phyloP scores from a whole-genome alignment of 1,284 basidiomycete genomes.

The Fomitopsis schrenkii region DNA sequence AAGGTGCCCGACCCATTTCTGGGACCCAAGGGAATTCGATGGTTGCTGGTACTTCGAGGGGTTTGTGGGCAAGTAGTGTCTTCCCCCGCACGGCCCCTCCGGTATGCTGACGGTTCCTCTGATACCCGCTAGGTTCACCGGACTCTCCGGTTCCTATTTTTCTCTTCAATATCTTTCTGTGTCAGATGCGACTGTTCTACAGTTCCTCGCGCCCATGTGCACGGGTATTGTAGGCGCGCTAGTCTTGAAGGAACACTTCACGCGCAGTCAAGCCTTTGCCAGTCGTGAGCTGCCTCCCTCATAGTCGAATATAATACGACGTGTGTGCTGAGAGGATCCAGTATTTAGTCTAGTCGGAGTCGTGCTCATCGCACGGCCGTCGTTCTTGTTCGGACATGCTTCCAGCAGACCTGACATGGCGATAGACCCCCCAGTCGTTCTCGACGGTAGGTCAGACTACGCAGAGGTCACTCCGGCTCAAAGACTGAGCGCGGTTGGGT shows the following conservation, averaged over 20 bases:
- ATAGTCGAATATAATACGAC: not conserved
- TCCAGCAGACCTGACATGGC: conserved; percentile 5
- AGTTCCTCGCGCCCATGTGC: conserved; percentile 69
- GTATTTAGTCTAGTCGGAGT: conserved; percentile 47
- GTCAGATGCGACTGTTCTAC: conserved; percentile 74
- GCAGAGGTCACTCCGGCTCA: conserved; percentile 28
- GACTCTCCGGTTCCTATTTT: conserved; percentile 67
- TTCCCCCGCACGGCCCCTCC: not conserved
- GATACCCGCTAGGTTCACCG: conserved; percentile 43
- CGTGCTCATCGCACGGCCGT: conserved; percentile 43
- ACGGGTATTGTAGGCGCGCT: conserved; percentile 69
- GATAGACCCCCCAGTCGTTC: conserved; percentile 8
- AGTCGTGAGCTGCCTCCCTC: conserved; percentile 42
- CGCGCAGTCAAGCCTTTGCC: conserved; percentile 54
- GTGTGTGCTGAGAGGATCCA: not conserved
- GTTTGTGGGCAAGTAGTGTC: conserved; percentile 48
- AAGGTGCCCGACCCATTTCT: conserved; percentile 60
- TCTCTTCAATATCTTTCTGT: conserved; percentile 56
- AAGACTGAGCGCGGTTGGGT: conserved; percentile 36
- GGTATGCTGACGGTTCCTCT: too few species aligned
- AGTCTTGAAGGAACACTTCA: conserved; percentile 64
- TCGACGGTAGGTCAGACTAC: conserved; percentile 12
- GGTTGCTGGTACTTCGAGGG: conserved; percentile 55
- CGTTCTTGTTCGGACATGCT: conserved; percentile 27
- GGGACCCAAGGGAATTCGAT: conserved; percentile 66